Conservation (phyloP, 2,329 filamentous ascomycete species). For the Aspergillus sclerotialis region DNA sequence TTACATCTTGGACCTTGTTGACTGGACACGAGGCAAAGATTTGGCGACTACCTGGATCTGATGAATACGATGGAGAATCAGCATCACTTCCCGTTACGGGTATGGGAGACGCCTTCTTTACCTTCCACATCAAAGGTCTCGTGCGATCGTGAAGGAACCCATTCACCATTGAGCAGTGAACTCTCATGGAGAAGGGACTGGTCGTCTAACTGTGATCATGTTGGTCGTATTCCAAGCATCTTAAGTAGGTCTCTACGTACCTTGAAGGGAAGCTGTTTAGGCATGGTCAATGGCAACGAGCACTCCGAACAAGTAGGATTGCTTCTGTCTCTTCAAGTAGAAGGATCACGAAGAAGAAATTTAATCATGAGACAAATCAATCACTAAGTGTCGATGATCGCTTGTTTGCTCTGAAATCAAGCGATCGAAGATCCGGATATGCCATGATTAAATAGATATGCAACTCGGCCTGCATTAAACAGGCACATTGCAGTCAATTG, state of each 20-base stretch:
- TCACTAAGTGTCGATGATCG: not conserved
- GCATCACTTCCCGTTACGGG: not conserved
- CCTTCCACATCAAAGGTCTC: constrained; percentile 7
- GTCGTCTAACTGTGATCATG: constrained; percentile 5
- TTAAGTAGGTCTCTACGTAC: not conserved
- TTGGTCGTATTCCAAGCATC: not conserved
- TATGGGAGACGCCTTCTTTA: not conserved
- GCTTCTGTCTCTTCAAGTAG: not conserved
- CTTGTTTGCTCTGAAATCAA: not conserved
- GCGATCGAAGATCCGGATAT: not conserved
- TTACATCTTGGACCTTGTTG: constrained; percentile 5
- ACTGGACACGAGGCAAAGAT: constrained; percentile 7
- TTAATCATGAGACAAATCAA: not conserved
- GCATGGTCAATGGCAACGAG: not conserved
- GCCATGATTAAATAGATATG: not conserved
- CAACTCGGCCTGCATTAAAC: not conserved
- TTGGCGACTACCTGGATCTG: constrained; percentile 6
- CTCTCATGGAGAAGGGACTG: constrained; percentile 6
- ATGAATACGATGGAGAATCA: not conserved
- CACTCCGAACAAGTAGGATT: not conserved
- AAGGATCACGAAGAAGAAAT: not conserved
- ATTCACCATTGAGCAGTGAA: constrained; percentile 7
- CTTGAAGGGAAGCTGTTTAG: not conserved
- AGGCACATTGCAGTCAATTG: not conserved
- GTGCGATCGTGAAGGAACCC: constrained; percentile 4